Base-by-base conservation (phyloP, 257 asterid species). In the Paulownia fortunei region DNA sequence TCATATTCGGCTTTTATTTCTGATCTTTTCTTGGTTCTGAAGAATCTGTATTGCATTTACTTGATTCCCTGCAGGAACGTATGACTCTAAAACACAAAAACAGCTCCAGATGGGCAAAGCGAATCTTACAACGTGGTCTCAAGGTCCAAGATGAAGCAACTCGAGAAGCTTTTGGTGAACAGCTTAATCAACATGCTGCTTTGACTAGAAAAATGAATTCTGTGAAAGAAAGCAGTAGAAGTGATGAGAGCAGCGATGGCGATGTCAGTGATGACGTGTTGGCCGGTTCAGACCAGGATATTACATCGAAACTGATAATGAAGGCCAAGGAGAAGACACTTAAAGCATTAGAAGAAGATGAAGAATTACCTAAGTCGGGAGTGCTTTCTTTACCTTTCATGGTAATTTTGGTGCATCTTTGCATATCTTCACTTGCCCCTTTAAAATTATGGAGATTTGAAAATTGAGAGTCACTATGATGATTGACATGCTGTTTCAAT, bases 381-480 rank as follows among this genome's bases (percentile, higher is more conserved):
- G 91, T 96, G 82, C 89, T 89, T 75, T 86, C 97, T 72, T 87
- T 96, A 86, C 97, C 98, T 37, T 96, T 96, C 90, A 93, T 93
- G 99, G 99, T 96, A 85, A 68, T 37, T 55, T 76, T 78, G 32
- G 75, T 71, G 74, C 76, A 37, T 72, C 36, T 72, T 55, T 77
- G 60, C 59, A 13, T 82, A 44, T 52, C 42, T 69, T 56, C 32
- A 47, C 37, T 55, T 21, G 26, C 47, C 75, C 39, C 59, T 34
- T 37, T 51, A 30, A 59, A n/a, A 52, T 9, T 44, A 24, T 34
- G 58, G 69, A 56, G 30, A 27, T 64, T 10, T 46, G 60, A 18
- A 37, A 60, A 61, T 64, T 39, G 24, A 51, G 7, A 46, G 30
- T 74, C 68, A 55, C 61, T 39, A 47, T 51, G 41, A 18, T 46